Conservation (phyloP, 176 grass and related monocot genomes). For the Oryza officinalis region DNA sequence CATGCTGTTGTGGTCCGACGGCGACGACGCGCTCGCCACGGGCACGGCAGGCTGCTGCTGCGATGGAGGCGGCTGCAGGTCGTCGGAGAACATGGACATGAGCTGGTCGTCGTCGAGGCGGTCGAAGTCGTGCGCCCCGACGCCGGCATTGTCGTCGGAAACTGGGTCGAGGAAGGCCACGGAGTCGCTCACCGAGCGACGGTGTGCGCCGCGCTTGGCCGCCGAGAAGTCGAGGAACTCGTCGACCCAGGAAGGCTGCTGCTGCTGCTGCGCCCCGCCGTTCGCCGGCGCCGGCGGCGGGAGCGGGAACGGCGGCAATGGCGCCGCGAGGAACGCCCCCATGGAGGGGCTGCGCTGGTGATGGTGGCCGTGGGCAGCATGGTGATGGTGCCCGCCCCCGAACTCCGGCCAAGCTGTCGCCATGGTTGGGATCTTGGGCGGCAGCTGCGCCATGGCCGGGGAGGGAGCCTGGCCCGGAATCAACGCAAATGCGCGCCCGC, state of each 20-base stretch:
- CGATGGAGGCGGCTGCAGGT: slow-evolving; percentile 24
- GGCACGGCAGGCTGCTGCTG: neutral
- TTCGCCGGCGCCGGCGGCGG: neutral
- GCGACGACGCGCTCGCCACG: slow-evolving; percentile 38
- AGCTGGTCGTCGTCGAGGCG: slow-evolving; percentile 85
- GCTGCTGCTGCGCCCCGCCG: neutral
- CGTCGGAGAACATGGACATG: slow-evolving; percentile 83
- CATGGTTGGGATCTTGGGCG: slow-evolving; percentile 70
- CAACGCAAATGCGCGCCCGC: slow-evolving; percentile 44
- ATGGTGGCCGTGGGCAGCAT: slow-evolving; percentile 28
- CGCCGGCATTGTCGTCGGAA: slow-evolving; percentile 22
- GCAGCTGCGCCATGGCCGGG: slow-evolving; percentile 80
- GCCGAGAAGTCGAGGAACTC: slow-evolving; percentile 82
- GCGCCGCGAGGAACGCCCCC: slow-evolving; percentile 50
- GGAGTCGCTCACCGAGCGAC: slow-evolving; percentile 65
- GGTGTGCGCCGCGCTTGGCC: slow-evolving; percentile 62
- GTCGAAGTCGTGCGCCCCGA: slow-evolving; percentile 58
- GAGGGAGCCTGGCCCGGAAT: slow-evolving; percentile 35
- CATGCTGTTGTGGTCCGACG: slow-evolving; percentile 69
- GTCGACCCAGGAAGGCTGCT: slow-evolving; percentile 58
- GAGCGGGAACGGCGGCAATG: slow-evolving; percentile 37
- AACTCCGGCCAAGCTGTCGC: slow-evolving; percentile 53
- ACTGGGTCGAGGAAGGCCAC: slow-evolving; percentile 56
- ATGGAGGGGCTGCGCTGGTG: slow-evolving; percentile 53
- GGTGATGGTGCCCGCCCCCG: slow-evolving; percentile 42